These are phyloP conservation scores for Lagerstroemia speciosa DNA, from an alignment of 345 rosid species.

Conservation along the genomic window DNA sequence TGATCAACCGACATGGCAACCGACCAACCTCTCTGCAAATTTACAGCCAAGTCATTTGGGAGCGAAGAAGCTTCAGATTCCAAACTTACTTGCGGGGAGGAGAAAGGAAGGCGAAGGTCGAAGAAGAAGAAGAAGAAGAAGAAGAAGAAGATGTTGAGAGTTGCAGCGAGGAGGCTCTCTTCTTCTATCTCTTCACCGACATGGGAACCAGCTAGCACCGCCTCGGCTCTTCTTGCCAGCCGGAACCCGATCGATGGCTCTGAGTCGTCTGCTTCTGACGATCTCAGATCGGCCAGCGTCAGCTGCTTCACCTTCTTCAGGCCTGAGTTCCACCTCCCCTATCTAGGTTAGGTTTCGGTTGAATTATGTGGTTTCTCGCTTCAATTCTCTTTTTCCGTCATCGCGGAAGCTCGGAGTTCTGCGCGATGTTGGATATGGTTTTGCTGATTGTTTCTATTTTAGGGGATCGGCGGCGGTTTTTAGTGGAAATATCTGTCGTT, in stretches of 20 bases:
- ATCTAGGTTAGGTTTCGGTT: conserved; percentile 33
- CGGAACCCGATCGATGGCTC: conserved; percentile 17
- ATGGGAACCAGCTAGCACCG: conserved; percentile 25
- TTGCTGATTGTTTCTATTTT: not conserved
- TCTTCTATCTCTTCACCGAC: conserved; percentile 17
- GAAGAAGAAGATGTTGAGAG: conserved; percentile 32
- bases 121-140: not conserved
- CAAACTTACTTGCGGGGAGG: not conserved
- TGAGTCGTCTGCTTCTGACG: conserved; percentile 21
- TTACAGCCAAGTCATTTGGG: not conserved
- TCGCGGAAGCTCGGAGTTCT: not conserved
- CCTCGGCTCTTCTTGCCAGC: conserved; percentile 11
- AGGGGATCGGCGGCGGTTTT: not conserved
- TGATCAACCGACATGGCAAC: too few relatives aligned
- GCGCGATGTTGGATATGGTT: not conserved
- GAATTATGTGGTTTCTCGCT: not conserved
- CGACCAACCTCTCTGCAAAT: not conserved
- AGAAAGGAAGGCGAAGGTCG: not conserved
- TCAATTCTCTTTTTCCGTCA: not conserved
- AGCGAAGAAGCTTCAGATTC: not conserved
- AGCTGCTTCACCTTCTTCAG: conserved; percentile 6
- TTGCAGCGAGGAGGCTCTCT: conserved; percentile 37
- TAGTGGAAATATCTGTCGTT: not conserved
- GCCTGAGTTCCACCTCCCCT: conserved; percentile 23
- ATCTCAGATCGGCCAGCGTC: conserved; percentile 17